Conservation (phyloP, 2,329 filamentous ascomycete species). For the Botrytis deweyae region DNA sequence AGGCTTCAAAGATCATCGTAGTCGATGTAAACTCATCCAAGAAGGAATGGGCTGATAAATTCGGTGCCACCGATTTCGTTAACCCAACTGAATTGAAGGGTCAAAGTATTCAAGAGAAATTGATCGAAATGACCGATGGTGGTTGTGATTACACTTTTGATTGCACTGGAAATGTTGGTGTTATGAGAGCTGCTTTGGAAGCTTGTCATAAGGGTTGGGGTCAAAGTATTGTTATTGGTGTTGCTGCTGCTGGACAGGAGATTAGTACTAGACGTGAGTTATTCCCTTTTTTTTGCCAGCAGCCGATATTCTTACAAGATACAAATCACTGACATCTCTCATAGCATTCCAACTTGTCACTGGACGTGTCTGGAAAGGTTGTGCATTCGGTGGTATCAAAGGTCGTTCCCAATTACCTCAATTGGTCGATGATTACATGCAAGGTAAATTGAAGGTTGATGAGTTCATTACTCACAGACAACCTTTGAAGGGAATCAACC, state of each 20-base stretch:
- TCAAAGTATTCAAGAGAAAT: constrained; percentile 84
- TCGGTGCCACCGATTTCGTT: constrained; percentile 94
- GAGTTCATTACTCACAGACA: constrained; percentile 99
- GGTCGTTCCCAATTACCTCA: constrained; percentile 87
- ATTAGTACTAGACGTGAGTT: constrained; percentile 87
- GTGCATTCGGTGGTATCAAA: constrained; percentile 97
- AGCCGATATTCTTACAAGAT: background rate
- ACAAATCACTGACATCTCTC: background rate
- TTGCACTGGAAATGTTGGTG: constrained; percentile 94
- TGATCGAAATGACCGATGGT: constrained; percentile 96
- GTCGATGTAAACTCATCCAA: constrained; percentile 84
- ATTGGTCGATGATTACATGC: constrained; percentile 86
- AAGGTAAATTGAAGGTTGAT: constrained; percentile 90
- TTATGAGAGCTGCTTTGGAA: constrained; percentile 94
- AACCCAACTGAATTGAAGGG: constrained; percentile 79
- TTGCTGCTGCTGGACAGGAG: constrained; percentile 93
- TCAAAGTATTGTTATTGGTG: constrained; percentile 95
- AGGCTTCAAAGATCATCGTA: constrained; percentile 53
- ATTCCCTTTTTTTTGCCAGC: constrained; percentile 4
- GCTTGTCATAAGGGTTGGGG: constrained; percentile 99
- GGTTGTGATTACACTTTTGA: constrained; percentile 99
- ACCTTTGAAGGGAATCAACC: constrained; percentile 78
- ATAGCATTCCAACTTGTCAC: constrained; percentile 97
- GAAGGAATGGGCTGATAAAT: constrained; percentile 90
- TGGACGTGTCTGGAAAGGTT: constrained; percentile 95